Conservation (phyloP, 768 basidiomycete genomes). For the Tulasnella sp. region DNA sequence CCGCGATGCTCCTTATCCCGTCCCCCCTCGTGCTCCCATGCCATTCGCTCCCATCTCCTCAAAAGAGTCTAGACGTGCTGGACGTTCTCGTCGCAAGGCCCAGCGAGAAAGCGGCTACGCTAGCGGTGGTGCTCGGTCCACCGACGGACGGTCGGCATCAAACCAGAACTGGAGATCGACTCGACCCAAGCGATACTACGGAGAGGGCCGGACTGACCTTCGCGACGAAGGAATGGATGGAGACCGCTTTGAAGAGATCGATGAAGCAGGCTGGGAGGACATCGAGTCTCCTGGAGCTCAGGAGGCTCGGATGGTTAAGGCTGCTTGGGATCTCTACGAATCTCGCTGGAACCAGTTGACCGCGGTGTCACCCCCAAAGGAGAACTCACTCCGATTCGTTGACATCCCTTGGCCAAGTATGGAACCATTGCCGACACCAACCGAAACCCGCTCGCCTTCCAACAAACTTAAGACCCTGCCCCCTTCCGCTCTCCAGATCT, state of each 20-base stretch:
- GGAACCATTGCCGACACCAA: slow-evolving; percentile 2
- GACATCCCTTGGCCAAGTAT: slow-evolving; percentile 13
- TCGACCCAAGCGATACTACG: slow-evolving; percentile 4
- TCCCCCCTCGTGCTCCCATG: background rate
- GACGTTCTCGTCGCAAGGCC: background rate
- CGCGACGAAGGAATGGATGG: background rate
- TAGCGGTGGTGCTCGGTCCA: background rate
- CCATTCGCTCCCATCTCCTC: background rate
- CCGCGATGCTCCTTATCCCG: background rate
- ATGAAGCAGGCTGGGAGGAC: background rate
- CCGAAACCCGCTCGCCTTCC: background rate
- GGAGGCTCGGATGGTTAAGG: background rate
- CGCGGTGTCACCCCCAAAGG: background rate
- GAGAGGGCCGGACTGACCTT: background rate
- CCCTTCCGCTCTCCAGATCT: slow-evolving; percentile 4
- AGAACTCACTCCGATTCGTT: slow-evolving; percentile 9
- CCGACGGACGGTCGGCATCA: background rate
- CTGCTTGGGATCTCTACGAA: slow-evolving; percentile 10
- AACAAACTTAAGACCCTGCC: background rate
- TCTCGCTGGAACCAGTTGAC: background rate
- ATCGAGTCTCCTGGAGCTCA: background rate
- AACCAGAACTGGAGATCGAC: background rate
- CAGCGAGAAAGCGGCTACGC: background rate
- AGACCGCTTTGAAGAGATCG: background rate
- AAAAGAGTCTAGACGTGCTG: background rate